Percentiles rank a stretch among this genome's conserved stretches.
These are phyloP conservation scores for Penicillium sp. DNA, from an alignment of 2,329 filamentous ascomycete genomes.

Conservation along the genomic window DNA sequence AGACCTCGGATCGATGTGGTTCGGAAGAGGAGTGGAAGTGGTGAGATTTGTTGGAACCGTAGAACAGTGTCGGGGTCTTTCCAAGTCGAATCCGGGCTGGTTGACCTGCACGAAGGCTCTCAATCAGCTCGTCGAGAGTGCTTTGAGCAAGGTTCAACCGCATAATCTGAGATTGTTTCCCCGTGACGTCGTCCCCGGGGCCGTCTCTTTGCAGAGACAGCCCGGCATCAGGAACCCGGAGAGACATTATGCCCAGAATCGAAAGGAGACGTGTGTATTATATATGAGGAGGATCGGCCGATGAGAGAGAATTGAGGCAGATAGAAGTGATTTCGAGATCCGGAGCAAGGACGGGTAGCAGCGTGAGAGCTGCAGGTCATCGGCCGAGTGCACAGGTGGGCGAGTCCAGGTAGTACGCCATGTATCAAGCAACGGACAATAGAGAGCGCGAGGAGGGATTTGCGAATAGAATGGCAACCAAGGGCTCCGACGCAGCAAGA, in stretches of 20 bases:
- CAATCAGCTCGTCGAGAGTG: slow-evolving; percentile 52
- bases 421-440: slow-evolving; percentile 33
- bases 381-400: slow-evolving; percentile 40
- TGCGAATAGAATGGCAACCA: slow-evolving; percentile 27
- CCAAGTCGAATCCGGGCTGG: slow-evolving; percentile 53
- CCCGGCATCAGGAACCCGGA: slow-evolving; percentile 45
- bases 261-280: slow-evolving; percentile 13
- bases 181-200: slow-evolving; percentile 33
- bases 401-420: slow-evolving; percentile 38
- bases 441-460: slow-evolving; percentile 21
- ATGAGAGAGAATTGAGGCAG: slow-evolving; percentile 21
- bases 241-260: slow-evolving; percentile 35
- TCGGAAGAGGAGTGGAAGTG: slow-evolving; percentile 59
- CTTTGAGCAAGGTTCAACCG: slow-evolving; percentile 51
- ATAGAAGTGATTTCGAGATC: slow-evolving; percentile 23
- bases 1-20: slow-evolving; percentile 63
- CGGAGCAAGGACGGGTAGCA: slow-evolving; percentile 38
- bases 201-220: slow-evolving; percentile 45
- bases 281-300: slow-evolving; percentile 14
- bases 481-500: slow-evolving; percentile 22
- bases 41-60: slow-evolving; percentile 62
- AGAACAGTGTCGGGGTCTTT: slow-evolving; percentile 60
- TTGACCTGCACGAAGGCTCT: slow-evolving; percentile 47
- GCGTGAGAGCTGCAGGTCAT: slow-evolving; percentile 45
- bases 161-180: slow-evolving; percentile 50